These are phyloP conservation scores for Suillus hirtellus DNA, from an alignment of 768 basidiomycete species.

Conservation along the genomic window DNA sequence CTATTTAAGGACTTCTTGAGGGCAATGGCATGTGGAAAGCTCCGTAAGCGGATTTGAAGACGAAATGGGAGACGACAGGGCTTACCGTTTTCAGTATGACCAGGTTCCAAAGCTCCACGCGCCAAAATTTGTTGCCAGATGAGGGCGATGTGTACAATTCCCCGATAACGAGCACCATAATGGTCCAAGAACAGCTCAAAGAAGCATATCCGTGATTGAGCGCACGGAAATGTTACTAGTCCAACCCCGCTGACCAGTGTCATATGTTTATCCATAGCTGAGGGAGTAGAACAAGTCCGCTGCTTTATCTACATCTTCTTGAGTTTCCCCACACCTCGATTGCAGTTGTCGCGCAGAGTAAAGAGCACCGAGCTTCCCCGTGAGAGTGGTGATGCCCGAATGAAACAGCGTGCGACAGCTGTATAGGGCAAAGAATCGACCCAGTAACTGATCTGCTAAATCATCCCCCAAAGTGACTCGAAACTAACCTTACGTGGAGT, in stretches of 20 bases:
- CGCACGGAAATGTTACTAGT: not conserved
- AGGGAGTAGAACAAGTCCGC: no score
- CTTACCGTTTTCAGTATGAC: conserved; percentile 3
- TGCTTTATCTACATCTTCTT: not conserved
- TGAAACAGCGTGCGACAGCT: not conserved
- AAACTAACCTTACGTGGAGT: not conserved
- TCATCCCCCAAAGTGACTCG: not conserved
- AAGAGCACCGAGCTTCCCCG: not conserved
- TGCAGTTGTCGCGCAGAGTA: not conserved
- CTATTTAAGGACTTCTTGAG: conserved; percentile 4
- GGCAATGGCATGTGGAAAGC: not conserved
- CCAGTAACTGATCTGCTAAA: not conserved
- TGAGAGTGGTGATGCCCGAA: not conserved
- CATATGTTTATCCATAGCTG: not conserved
- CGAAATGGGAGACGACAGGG: not conserved
- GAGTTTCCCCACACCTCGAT: not conserved
- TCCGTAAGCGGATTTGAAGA: conserved; percentile 1
- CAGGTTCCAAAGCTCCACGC: not conserved
- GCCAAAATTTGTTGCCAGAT: not conserved
- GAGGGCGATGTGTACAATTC: not conserved
- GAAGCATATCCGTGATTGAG: not conserved
- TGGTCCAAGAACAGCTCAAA: not conserved
- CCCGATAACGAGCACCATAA: not conserved
- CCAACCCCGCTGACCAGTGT: not conserved
- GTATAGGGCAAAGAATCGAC: not conserved